Evolutionary conservation across 306 rosid species (phyloP).

Genomic region (Geum urbanum): DNA sequence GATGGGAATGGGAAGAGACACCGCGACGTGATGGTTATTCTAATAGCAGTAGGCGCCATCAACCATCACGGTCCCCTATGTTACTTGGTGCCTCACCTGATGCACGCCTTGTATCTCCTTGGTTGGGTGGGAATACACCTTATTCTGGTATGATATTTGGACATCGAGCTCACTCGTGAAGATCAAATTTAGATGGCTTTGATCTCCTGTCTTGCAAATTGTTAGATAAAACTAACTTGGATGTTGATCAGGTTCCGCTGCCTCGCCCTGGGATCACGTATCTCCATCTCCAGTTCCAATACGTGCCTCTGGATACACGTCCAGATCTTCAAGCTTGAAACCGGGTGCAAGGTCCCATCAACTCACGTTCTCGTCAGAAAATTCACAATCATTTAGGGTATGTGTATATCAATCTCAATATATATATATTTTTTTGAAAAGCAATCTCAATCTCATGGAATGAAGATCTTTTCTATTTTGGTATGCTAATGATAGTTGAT

Average conservation of each 20-base stretch:
- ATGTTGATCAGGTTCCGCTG: slow-evolving; percentile 45
- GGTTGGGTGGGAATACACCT: slow-evolving; percentile 84
- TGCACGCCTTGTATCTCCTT: slow-evolving; percentile 91
- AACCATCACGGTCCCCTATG: slow-evolving; percentile 93
- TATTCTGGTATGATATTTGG: slow-evolving; percentile 49
- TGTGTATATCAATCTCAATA: not conserved
- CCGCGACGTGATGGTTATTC: slow-evolving; percentile 68
- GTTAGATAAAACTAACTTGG: slow-evolving; percentile 18
- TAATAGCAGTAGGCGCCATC: slow-evolving; percentile 54
- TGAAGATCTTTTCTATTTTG: not conserved
- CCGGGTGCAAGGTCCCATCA: slow-evolving; percentile 64
- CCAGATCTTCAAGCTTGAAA: slow-evolving; percentile 55
- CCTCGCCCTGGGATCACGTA: slow-evolving; percentile 93
- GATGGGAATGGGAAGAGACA: slow-evolving; percentile 97
- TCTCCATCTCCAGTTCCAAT: slow-evolving; percentile 93
- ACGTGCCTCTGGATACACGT: slow-evolving; percentile 83
- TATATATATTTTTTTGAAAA: no score
- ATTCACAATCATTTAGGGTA: slow-evolving; percentile 31
- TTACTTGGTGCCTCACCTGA: slow-evolving; percentile 92
- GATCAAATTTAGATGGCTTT: slow-evolving; percentile 12
- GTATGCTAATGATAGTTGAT: slow-evolving; percentile 4
- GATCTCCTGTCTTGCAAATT: slow-evolving; percentile 17
- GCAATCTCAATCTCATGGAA: no score
- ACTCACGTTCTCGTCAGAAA: slow-evolving; percentile 42
- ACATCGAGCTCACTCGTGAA: slow-evolving; percentile 1